Evolutionary conservation across 768 basidiomycete species (phyloP), one percentile per base, ranked within the genome.

Genomic region (Pisolithus sp.): DNA sequence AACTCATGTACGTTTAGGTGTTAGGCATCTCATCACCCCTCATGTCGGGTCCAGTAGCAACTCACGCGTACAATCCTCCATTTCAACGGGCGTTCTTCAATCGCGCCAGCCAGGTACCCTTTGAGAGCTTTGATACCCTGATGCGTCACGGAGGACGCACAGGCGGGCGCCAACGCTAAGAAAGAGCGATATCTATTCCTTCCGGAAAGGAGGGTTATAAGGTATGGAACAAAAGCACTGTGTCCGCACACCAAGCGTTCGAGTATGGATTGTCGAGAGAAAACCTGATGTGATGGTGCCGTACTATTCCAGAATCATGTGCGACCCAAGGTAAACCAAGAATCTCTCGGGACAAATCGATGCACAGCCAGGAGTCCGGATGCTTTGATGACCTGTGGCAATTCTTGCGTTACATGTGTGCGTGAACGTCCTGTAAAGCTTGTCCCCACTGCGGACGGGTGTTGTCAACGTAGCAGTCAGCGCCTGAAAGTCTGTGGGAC

Each of bases 41-140:
- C n/a, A n/a, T n/a, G n/a, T n/a, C n/a, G n/a, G n/a, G n/a, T n/a
- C n/a, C n/a, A n/a, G n/a, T n/a, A n/a, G n/a, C n/a, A n/a, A n/a
- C n/a, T n/a, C n/a, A n/a, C n/a, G n/a, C n/a, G n/a, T n/a, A n/a
- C n/a, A n/a, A n/a, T n/a, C n/a, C n/a, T n/a, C n/a, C n/a, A n/a
- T n/a, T n/a, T n/a, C n/a, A n/a, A n/a, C n/a, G n/a, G n/a, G n/a
- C n/a, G n/a, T 70, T 96, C 93, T 52, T 83, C 76, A 43, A 83
- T 56, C 21, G 91, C 87, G 31, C 84, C 85, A 44, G 77, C 70
- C 21, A 97, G 79, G 70, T 96, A 97, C 15, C 91, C 90, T 2
- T 61, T 64, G 72, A 98, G 96, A 2, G 93, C 94, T 64, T 93
- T 95, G 63, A 85, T 74, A 21, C 95, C 94, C 95, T 95, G 97